Evolutionary conservation across 352 stramenopile species (phyloP).

Genomic region (Phytophthora lateralis): DNA sequence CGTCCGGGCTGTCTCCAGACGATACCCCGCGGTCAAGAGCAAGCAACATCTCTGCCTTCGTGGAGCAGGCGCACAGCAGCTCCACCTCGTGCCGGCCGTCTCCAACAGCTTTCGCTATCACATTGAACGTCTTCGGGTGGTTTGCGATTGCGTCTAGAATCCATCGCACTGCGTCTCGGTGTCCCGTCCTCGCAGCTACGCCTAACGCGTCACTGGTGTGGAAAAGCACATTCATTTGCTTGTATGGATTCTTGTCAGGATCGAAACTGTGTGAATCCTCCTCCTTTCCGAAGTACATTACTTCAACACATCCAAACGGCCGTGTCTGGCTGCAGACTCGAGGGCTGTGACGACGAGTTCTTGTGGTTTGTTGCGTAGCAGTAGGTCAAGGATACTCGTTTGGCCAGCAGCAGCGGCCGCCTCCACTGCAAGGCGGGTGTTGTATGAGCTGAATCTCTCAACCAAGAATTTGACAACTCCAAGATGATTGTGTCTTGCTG

Average conservation of each 20-base stretch:
- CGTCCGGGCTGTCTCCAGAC: not conserved
- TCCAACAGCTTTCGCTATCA: not conserved
- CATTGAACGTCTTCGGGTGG: not conserved
- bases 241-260: not conserved
- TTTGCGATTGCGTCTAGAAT: not conserved
- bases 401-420: not conserved
- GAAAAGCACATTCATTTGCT: not conserved
- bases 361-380: not conserved
- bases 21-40: not conserved
- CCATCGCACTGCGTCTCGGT: not conserved
- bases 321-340: not conserved
- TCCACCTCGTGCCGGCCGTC: conserved; percentile 1
- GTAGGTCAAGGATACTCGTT: not conserved
- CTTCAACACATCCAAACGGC: not conserved
- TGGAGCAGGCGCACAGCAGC: conserved; percentile 1
- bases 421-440: not conserved
- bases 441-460: not conserved
- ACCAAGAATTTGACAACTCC: not conserved
- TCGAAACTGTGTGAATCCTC: not conserved
- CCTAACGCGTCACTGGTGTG: not conserved
- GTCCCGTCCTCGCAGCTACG: not conserved
- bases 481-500: no score
- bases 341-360: not conserved
- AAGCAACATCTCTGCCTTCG: not conserved
- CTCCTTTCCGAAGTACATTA: conserved; percentile 1